Evolutionary conservation across 305 asterid species (phyloP).

Genomic region (Fraxinus angustifolia): DNA sequence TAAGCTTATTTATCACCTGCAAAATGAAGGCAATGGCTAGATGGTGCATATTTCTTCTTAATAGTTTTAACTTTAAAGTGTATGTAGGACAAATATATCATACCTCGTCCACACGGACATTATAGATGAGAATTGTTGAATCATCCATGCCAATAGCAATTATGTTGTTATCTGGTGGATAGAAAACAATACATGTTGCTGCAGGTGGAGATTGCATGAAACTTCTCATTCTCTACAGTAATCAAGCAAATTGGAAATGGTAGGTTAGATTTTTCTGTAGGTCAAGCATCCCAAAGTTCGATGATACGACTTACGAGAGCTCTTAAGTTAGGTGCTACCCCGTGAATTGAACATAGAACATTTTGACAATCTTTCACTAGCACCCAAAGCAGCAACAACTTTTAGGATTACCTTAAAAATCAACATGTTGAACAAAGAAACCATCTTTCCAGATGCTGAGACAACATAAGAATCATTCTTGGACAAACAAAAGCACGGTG

Average conservation of each 20-base stretch:
- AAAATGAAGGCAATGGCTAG: slow-evolving; percentile 4
- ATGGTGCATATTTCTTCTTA: not conserved
- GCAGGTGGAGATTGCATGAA: slow-evolving; percentile 50
- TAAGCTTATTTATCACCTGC: slow-evolving; percentile 47
- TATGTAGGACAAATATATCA: not conserved
- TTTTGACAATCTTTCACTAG: not conserved
- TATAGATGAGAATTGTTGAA: slow-evolving; percentile 54
- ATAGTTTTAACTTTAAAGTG: not conserved
- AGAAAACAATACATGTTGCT: slow-evolving; percentile 58
- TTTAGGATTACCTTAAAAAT: slow-evolving; percentile 46
- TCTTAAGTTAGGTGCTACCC: not conserved
- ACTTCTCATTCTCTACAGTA: slow-evolving; percentile 48
- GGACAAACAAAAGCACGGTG: slow-evolving; percentile 56
- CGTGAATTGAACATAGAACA: not conserved
- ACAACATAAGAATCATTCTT: slow-evolving; percentile 58
- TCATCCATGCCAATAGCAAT: slow-evolving; percentile 67
- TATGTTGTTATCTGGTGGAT: slow-evolving; percentile 71
- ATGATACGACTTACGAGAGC: not conserved
- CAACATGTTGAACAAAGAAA: slow-evolving; percentile 46
- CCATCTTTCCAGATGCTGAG: slow-evolving; percentile 55
- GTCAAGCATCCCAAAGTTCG: not conserved
- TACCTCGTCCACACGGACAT: slow-evolving; percentile 57
- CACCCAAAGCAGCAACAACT: not conserved
- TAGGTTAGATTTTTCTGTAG: not conserved
- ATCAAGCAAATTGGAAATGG: slow-evolving; percentile 16